Evolutionary conservation across 192 early-diverging fungal genomes (phyloP).

Genomic region (Lunasporangiospora selenospora): DNA sequence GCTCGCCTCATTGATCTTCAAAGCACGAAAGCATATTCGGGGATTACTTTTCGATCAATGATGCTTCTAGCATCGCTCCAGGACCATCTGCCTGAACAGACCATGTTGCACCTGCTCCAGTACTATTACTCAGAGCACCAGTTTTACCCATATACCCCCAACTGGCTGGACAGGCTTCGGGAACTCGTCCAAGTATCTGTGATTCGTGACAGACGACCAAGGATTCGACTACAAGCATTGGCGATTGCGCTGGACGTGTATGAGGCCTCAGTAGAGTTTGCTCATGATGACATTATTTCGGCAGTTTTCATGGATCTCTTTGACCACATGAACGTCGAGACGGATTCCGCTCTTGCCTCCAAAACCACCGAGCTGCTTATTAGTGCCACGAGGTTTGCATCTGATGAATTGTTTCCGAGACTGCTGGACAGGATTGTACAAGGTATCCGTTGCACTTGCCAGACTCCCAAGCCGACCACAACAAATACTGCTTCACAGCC

Average conservation of each 20-base stretch:
- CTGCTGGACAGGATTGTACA: slow-evolving; percentile 43
- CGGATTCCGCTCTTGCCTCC: slow-evolving; percentile 39
- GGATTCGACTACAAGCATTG: slow-evolving; percentile 46
- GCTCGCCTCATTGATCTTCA: slow-evolving; percentile 38
- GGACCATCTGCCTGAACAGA: slow-evolving; percentile 50
- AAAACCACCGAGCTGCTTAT: slow-evolving; percentile 50
- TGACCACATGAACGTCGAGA: slow-evolving; percentile 41
- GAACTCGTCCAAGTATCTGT: slow-evolving; percentile 53
- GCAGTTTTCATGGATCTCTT: slow-evolving; percentile 56
- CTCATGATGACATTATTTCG: slow-evolving; percentile 49
- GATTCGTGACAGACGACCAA: slow-evolving; percentile 34
- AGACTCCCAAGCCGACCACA: slow-evolving; percentile 15
- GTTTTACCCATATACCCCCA: slow-evolving; percentile 59
- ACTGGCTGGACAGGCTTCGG: slow-evolving; percentile 57
- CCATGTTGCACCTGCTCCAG: slow-evolving; percentile 49
- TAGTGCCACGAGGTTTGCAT: slow-evolving; percentile 28
- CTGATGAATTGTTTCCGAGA: slow-evolving; percentile 35
- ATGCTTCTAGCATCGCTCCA: slow-evolving; percentile 49
- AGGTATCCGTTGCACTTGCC: slow-evolving; percentile 51
- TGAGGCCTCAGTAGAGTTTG: slow-evolving; percentile 58
- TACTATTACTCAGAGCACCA: slow-evolving; percentile 61
- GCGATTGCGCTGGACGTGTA: slow-evolving; percentile 55
- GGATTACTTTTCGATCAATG: slow-evolving; percentile 57
- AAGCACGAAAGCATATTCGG: slow-evolving; percentile 23
- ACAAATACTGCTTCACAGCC: slow-evolving; percentile 9